Evolutionary conservation across 2,329 filamentous ascomycete species (phyloP).

Genomic region (Teratosphaeriaceae sp.): DNA sequence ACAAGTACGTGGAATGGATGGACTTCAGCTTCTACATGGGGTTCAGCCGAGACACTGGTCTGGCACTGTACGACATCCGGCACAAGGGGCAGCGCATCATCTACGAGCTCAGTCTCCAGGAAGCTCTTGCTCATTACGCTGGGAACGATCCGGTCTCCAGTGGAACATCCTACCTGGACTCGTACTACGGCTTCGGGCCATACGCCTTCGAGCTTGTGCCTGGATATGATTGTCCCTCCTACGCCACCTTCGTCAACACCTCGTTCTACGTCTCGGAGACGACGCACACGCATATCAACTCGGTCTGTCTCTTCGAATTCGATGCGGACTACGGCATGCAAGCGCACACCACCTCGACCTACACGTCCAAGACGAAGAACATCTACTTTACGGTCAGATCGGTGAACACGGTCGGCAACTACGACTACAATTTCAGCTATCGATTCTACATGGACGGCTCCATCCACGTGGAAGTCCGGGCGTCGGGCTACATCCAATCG

Average conservation of each 20-base stretch:
- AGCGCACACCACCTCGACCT: constrained; percentile 38
- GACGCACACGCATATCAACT: constrained; percentile 41
- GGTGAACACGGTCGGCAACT: constrained; percentile 48
- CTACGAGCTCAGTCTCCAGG: constrained; percentile 51
- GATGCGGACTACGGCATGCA: constrained; percentile 45
- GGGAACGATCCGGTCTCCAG: constrained; percentile 42
- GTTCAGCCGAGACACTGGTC: constrained; percentile 43
- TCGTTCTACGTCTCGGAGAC: constrained; percentile 40
- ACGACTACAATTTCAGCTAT: constrained; percentile 47
- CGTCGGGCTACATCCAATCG: constrained; percentile 49
- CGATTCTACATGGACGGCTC: constrained; percentile 46
- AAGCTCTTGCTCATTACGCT: constrained; percentile 49
- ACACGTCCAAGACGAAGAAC: constrained; percentile 42
- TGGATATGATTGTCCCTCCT: constrained; percentile 48
- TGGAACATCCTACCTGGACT: constrained; percentile 43
- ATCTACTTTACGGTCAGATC: constrained; percentile 39
- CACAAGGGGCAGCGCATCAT: constrained; percentile 51
- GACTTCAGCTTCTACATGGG: constrained; percentile 48
- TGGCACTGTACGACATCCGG: constrained; percentile 46
- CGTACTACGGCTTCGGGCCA: constrained; percentile 43
- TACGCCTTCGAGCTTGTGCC: constrained; percentile 41
- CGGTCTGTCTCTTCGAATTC: constrained; percentile 51
- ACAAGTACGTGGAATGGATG: constrained; percentile 47
- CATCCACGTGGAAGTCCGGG: constrained; percentile 44
- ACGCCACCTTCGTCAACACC: constrained; percentile 46